Base-by-base conservation (phyloP, 768 basidiomycete genomes). In the Hericium erinaceus region DNA sequence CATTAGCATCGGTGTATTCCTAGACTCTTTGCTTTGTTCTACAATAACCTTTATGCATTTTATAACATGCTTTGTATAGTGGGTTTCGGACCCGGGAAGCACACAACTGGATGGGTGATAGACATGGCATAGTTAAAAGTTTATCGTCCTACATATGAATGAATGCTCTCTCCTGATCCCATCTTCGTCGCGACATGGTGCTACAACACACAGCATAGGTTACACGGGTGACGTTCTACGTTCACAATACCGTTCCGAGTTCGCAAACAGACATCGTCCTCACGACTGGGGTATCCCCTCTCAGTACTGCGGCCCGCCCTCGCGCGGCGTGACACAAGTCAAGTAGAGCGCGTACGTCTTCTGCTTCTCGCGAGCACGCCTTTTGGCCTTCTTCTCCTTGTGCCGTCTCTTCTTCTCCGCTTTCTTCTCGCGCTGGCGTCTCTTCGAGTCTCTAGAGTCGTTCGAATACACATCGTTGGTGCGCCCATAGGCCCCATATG, bases 341-440 rank as follows among this genome's bases (percentile, higher is more conserved):
- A 90, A 64, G 66, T 83, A 89, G 39, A 91, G 68, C 2, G 80
- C 64, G 66, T 87, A 91, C 56, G 75, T 77, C 69, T 77, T 84
- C 62, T 82, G 83, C 41, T 75, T 77, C 58, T 80, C 80, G 65
- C 75, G 83, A 44, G 78, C 80, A 67, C 78, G 82, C 64, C 73
- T 77, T 65, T 77, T 78, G 50, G 77, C 72, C 66, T 80, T 85
- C 77, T 78, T 86, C 66, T 88, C 85, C 71, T 75, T 83, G 61
- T 76, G 76, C 60, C 78, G 79, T 62, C 77, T 76, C 70, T 75
- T 84, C 69, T 78, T 81, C 65, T 87, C 87, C 2, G 77, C 79
- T 60, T 77, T 77, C 58, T 74, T 76, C 64, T 84, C 80, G 57
- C 67, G 66, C 52, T 74, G 77, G 57, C 78, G 77, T 20, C 80